Conservation (phyloP, 1,284 basidiomycete genomes). For the Schizophyllum amplum region DNA sequence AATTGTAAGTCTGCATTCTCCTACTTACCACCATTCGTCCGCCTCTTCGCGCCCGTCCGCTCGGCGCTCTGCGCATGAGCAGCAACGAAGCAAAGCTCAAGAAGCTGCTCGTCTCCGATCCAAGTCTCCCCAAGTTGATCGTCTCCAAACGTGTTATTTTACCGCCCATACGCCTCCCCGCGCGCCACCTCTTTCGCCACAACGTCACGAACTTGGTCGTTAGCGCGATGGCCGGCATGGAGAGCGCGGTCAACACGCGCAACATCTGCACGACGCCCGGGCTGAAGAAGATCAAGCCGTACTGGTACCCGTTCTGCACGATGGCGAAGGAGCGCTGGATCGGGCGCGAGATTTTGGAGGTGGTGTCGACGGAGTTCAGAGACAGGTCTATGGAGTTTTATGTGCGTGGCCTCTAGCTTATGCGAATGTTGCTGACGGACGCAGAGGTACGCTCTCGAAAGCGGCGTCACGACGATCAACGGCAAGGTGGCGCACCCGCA, state of each 20-base stretch:
- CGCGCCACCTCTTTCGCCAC: background rate
- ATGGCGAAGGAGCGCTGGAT: conserved; percentile 92
- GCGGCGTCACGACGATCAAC: conserved; percentile 94
- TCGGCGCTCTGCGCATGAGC: background rate
- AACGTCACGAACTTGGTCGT: background rate
- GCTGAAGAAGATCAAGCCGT: conserved; percentile 65
- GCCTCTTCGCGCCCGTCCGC: background rate
- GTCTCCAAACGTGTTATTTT: background rate
- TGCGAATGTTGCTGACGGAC: conserved; percentile 1
- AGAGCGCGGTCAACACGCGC: background rate
- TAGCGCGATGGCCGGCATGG: background rate
- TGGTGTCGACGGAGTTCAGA: conserved; percentile 84
- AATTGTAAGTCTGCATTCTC: no score
- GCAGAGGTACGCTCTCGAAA: conserved; percentile 84
- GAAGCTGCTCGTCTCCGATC: background rate
- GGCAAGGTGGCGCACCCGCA: conserved; percentile 76
- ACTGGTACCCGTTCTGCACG: conserved; percentile 83
- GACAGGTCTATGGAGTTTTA: conserved; percentile 91
- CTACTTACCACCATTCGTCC: background rate
- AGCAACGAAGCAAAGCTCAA: background rate
- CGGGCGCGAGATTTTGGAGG: conserved; percentile 76
- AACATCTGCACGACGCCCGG: conserved; percentile 15
- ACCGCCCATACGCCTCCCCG: background rate
- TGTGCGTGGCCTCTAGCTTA: conserved; percentile 40
- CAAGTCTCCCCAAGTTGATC: background rate